These are phyloP conservation scores for Hortaea werneckii DNA, from an alignment of 2,329 filamentous ascomycete genomes.

Conservation along the genomic window DNA sequence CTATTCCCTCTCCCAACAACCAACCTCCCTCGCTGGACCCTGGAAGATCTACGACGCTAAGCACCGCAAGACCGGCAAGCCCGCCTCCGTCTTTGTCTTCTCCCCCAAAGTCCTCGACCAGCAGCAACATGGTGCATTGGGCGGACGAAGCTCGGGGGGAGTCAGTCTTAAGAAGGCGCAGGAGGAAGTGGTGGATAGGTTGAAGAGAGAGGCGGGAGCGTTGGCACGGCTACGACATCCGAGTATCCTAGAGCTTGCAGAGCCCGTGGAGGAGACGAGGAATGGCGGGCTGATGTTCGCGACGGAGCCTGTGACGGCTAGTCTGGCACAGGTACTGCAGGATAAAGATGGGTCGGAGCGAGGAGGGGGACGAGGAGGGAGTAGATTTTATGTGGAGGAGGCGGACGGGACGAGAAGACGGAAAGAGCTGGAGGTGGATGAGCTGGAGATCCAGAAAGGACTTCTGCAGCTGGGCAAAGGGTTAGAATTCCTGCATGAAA, in stretches of 20 bases:
- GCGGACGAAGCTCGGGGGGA: slow-evolving; percentile 51
- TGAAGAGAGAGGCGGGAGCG: slow-evolving; percentile 86
- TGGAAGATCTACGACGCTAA: slow-evolving; percentile 98
- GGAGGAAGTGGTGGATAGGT: slow-evolving; percentile 80
- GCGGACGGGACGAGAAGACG: slow-evolving; percentile 58
- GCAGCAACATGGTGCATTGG: slow-evolving; percentile 12
- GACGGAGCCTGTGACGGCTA: slow-evolving; percentile 82
- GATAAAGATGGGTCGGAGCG: slow-evolving; percentile 86
- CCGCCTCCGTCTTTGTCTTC: slow-evolving; percentile 88
- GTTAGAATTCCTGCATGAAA: slow-evolving; percentile 90
- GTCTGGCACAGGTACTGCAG: slow-evolving; percentile 67
- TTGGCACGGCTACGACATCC: slow-evolving; percentile 84
- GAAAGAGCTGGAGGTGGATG: slow-evolving; percentile 85
- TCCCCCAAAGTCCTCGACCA: slow-evolving; percentile 77
- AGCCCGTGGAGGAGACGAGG: slow-evolving; percentile 90
- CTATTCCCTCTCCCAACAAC: slow-evolving; percentile 69
- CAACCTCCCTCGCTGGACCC: slow-evolving; percentile 72
- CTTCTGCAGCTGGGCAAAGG: slow-evolving; percentile 87
- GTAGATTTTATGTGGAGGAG: slow-evolving; percentile 73
- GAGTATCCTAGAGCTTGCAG: slow-evolving; percentile 81
- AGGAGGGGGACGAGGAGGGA: slow-evolving; percentile 52
- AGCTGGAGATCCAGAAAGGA: slow-evolving; percentile 95
- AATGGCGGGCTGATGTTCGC: slow-evolving; percentile 90
- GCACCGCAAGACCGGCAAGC: slow-evolving; percentile 85
- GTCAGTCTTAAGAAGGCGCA: slow-evolving; percentile 67